These are phyloP conservation scores for Hygrophoropsis aurantiaca DNA, from an alignment of 768 basidiomycete species.

Conservation along the genomic window DNA sequence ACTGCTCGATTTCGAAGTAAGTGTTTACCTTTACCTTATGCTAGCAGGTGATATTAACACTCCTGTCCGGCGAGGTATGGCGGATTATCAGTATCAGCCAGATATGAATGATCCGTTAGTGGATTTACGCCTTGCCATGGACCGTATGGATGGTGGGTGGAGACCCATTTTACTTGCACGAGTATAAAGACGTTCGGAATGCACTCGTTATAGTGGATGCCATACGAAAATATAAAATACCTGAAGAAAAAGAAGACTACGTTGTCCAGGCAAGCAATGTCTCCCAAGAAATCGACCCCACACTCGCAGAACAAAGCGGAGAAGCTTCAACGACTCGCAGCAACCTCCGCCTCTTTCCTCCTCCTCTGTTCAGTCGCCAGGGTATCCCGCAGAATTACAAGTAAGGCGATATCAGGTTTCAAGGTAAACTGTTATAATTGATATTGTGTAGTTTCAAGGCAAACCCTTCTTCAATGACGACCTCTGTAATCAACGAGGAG, in stretches of 20 bases:
- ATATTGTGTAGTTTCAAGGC: constrained; percentile 82
- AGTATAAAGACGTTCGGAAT: background rate
- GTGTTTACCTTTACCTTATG: constrained; percentile 26
- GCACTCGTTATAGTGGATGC: constrained; percentile 56
- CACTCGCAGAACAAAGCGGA: constrained; percentile 23
- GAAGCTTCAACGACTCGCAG: constrained; percentile 36
- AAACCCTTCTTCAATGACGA: constrained; percentile 70
- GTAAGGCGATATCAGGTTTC: no score
- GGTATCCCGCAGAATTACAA: constrained; percentile 78
- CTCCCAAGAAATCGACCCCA: constrained; percentile 55
- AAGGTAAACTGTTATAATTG: no score
- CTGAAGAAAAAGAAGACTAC: constrained; percentile 69
- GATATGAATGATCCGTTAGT: constrained; percentile 68
- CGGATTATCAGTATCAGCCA: constrained; percentile 89
- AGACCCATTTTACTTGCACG: constrained; percentile 2
- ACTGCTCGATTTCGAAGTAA: constrained; percentile 89
- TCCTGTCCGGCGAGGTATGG: constrained; percentile 76
- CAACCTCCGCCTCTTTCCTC: constrained; percentile 78
- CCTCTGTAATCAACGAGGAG: constrained; percentile 65
- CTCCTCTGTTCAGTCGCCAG: constrained; percentile 87
- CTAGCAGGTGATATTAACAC: no score
- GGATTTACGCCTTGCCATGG: constrained; percentile 71
- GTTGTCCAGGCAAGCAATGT: constrained; percentile 28
- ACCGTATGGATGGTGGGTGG: constrained; percentile 76
- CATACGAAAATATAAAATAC: constrained; percentile 68